These are phyloP conservation scores for Scutellaria minor DNA, from an alignment of 257 asterid genomes.

Conservation along the genomic window DNA sequence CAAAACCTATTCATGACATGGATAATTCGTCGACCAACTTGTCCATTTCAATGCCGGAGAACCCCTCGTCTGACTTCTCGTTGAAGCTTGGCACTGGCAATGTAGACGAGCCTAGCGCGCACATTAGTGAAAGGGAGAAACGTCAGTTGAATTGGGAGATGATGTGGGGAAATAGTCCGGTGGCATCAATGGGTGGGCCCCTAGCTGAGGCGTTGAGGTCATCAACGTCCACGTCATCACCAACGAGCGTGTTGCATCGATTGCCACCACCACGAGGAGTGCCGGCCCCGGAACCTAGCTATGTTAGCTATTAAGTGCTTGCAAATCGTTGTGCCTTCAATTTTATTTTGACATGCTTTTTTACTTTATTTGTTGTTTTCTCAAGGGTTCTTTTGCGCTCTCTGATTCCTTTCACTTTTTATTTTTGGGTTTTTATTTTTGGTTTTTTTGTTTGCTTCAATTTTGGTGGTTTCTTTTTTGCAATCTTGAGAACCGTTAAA, in stretches of 20 bases:
- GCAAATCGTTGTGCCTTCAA: not conserved
- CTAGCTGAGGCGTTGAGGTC: slow-evolving; percentile 88
- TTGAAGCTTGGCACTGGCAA: slow-evolving; percentile 73
- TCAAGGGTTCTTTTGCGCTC: not conserved
- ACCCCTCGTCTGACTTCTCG: slow-evolving; percentile 66
- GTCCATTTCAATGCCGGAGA: slow-evolving; percentile 68
- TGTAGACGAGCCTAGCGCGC: slow-evolving; percentile 39
- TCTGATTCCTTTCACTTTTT: slow-evolving; percentile 7
- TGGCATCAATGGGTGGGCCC: slow-evolving; percentile 77
- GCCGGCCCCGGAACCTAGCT: slow-evolving; percentile 50
- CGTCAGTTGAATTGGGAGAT: slow-evolving; percentile 46
- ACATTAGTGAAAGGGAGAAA: slow-evolving; percentile 39
- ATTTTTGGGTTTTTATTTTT: not conserved
- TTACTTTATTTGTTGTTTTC: slow-evolving; percentile 23
- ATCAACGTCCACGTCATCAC: slow-evolving; percentile 64
- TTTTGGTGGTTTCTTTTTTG: slow-evolving; percentile 27
- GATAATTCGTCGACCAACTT: slow-evolving; percentile 48
- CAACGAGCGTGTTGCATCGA: slow-evolving; percentile 75
- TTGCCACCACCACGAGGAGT: slow-evolving; percentile 47
- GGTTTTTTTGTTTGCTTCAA: not conserved
- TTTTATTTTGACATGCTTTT: slow-evolving; percentile 7
- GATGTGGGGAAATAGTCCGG: slow-evolving; percentile 52
- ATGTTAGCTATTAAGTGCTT: slow-evolving; percentile 43
- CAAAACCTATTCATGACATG: slow-evolving; percentile 54
- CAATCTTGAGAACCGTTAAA: slow-evolving; percentile 35